phyloP scores from a whole-genome alignment of 2,329 filamentous ascomycete species.

The Penicillium olsonii region DNA sequence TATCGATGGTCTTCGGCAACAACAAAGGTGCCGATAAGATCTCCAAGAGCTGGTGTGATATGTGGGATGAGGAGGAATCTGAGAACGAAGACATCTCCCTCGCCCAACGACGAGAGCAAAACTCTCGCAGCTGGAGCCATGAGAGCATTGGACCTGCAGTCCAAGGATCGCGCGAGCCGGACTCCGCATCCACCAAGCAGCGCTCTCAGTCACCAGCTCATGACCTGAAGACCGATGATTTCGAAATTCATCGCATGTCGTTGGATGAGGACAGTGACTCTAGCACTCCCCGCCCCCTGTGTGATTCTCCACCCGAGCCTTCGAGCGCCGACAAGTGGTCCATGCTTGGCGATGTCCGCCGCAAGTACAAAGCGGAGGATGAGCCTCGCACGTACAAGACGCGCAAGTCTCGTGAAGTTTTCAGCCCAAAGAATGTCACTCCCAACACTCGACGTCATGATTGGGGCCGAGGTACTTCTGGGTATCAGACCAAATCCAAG shows the following conservation, averaged over 20 bases:
- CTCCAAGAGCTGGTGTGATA: slow-evolving; percentile 98
- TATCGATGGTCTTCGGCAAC: slow-evolving; percentile 78
- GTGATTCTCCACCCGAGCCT: slow-evolving; percentile 62
- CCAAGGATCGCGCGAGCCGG: slow-evolving; percentile 56
- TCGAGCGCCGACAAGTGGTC: slow-evolving; percentile 78
- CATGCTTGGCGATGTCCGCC: slow-evolving; percentile 78
- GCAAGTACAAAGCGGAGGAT: slow-evolving; percentile 57
- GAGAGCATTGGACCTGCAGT: slow-evolving; percentile 63
- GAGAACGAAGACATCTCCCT: slow-evolving; percentile 63
- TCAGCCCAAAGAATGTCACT: slow-evolving; percentile 52
- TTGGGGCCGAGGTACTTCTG: slow-evolving; percentile 40
- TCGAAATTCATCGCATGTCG: slow-evolving; percentile 35
- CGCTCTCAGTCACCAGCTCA: slow-evolving; percentile 39
- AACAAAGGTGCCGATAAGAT: slow-evolving; percentile 67
- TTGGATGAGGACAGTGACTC: slow-evolving; percentile 67
- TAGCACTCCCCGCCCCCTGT: slow-evolving; percentile 43
- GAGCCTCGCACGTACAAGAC: slow-evolving; percentile 65
- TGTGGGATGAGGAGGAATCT: slow-evolving; percentile 88
- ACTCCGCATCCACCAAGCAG: slow-evolving; percentile 56
- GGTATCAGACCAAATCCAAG: slow-evolving; percentile 38
- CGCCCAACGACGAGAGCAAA: slow-evolving; percentile 62
- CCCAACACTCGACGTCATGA: slow-evolving; percentile 46
- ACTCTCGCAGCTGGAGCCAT: slow-evolving; percentile 77
- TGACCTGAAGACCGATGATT: slow-evolving; percentile 10
- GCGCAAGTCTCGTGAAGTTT: slow-evolving; percentile 56